Evolutionary conservation across 75 land plant genomes (phyloP), one percentile per base, ranked within the genome.

Genomic region (Cryptomeria japonica): DNA sequence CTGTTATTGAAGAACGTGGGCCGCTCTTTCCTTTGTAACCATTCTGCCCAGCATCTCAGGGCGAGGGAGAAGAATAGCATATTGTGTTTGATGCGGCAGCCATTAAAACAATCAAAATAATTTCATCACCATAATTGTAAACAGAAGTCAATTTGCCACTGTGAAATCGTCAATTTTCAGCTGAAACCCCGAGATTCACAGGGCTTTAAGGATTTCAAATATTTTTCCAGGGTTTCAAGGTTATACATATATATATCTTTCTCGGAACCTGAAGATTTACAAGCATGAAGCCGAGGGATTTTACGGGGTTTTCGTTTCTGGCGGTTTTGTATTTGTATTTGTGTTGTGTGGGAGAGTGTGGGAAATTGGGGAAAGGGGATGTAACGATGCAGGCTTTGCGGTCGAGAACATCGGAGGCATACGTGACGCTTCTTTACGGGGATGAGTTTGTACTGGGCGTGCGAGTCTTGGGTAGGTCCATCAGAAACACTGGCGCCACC

Each of bases 371-470:
- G 15, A 25, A 82, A 28, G 84, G 84, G 44, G 84, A 41, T 42
- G 84, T 46, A 7, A 25, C 28, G 32, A 46, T 22, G 15, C 53
- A 82, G 49, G 84, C 46, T 49, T 10, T 32, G 84, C 84, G 46
- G 14, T 44, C 84, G 53, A 55, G 12, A 38, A 80, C 89, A n/a
- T 88, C 88, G 38, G 92, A 96, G 86, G 99, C 99, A 8, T 98
- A 98, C 84, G 99, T 90, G 53, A 98, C 99, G 16, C 96, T 98
- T 31, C 90, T 98, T 42, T 98, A 98, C 86, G 99, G 99, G 13
- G 99, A 98, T 89, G 97, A 98, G 87, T 98, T 98, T 86, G 88
- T 97, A 1, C 95, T 98, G n/a, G 99, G 99, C 10, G 99, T 97
- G 46, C 91, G 99, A 15, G 99, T 98, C 72, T 92, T 98, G 37